Conservation (phyloP, 169 alveolate species). For the Amoebophrya sp. region DNA sequence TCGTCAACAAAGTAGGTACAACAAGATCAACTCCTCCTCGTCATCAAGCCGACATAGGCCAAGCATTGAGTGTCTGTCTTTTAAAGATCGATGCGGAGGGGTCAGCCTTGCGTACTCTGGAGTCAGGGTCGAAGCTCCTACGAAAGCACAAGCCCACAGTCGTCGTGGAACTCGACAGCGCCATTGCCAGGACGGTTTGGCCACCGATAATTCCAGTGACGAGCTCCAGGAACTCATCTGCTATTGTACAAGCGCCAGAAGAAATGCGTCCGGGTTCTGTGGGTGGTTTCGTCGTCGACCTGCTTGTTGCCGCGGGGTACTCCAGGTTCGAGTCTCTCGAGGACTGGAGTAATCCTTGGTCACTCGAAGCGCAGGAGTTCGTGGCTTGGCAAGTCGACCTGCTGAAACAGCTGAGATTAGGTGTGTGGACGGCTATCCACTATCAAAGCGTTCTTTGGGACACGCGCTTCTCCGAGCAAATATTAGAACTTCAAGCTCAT, state of each 20-base stretch:
- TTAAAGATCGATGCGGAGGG: not conserved
- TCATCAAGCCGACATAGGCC: too few species aligned
- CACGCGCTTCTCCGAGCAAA: not conserved
- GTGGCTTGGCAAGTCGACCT: not conserved
- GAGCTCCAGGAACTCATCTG: too few species aligned
- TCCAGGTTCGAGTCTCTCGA: not conserved
- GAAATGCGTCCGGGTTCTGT: too few species aligned
- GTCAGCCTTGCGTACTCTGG: not conserved
- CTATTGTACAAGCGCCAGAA: too few species aligned
- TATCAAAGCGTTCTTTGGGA: not conserved
- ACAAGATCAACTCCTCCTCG: too few species aligned
- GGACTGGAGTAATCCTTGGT: not conserved
- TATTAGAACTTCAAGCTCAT: not conserved
- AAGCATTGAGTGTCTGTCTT: not conserved
- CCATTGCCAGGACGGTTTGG: not conserved
- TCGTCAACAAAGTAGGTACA: not conserved
- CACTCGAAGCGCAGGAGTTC: not conserved
- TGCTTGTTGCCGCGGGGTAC: not conserved
- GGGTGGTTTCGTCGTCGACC: not conserved
- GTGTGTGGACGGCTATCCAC: not conserved
- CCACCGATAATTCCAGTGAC: not conserved
- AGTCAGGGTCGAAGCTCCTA: not conserved
- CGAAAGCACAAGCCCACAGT: not conserved
- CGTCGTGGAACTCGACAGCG: not conserved
- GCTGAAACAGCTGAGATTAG: not conserved